Conservation (phyloP, 2,329 filamentous ascomycete genomes). For the Ophiostoma perfectum region DNA sequence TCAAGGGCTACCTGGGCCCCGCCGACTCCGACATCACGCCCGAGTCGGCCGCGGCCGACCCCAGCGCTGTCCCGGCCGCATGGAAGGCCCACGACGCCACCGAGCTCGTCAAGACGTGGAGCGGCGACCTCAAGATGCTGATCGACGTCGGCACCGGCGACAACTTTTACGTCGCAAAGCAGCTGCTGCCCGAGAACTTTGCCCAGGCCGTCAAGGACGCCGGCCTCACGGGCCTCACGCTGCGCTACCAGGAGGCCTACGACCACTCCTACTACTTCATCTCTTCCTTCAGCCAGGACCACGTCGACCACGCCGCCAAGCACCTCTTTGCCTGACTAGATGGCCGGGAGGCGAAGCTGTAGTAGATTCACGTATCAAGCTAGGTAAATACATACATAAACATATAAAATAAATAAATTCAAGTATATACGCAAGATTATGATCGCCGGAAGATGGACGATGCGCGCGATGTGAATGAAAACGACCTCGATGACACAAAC, state of each 20-base stretch:
- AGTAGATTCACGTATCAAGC: background rate
- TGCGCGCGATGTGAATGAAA: conserved; percentile 6
- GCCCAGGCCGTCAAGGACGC: conserved; percentile 70
- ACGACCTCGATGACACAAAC: background rate
- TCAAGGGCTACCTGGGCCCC: conserved; percentile 79
- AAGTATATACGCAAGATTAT: background rate
- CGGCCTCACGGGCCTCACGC: conserved; percentile 64
- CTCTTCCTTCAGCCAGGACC: conserved; percentile 81
- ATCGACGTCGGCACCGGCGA: conserved; percentile 93
- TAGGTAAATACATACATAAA: background rate
- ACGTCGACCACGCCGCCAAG: conserved; percentile 87
- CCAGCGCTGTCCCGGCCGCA: conserved; percentile 46
- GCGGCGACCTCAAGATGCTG: conserved; percentile 62
- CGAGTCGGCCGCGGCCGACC: background rate
- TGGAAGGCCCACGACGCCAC: conserved; percentile 93
- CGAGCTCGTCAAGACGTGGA: conserved; percentile 72
- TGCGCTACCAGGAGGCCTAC: conserved; percentile 85
- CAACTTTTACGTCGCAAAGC: conserved; percentile 92
- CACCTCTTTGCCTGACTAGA: conserved; percentile 45
- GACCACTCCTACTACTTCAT: conserved; percentile 99
- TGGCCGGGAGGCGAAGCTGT: background rate
- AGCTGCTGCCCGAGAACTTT: conserved; percentile 92
- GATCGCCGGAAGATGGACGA: conserved; percentile 15
- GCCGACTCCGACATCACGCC: conserved; percentile 36
- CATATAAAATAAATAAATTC: background rate